phyloP scores from a whole-genome alignment of 805 yeast genomes.

The Candida tammaniensis region DNA sequence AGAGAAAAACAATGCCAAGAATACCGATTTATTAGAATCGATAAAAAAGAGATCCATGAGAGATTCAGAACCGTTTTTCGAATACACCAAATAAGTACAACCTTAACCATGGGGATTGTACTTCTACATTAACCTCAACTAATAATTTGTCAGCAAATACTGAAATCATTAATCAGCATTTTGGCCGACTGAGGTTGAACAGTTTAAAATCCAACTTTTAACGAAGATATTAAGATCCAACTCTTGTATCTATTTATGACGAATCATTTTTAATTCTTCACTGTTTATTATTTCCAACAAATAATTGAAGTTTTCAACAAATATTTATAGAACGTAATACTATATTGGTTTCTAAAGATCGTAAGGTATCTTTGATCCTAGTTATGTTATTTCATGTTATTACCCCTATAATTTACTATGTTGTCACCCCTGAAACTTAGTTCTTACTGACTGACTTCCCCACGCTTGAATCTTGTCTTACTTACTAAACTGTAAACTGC shows the following conservation, averaged over 20 bases:
- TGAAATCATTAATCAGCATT: too few relatives aligned
- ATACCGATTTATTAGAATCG: slow-evolving; percentile 50
- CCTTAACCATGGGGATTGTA: too few relatives aligned
- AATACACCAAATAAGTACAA: slow-evolving; percentile 31
- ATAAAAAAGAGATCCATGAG: slow-evolving; percentile 49
- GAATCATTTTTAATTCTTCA: slow-evolving; percentile 18
- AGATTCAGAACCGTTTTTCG: slow-evolving; percentile 29
- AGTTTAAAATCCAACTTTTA: slow-evolving; percentile 23
- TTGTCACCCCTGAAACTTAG: too few relatives aligned
- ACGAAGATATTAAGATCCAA: slow-evolving; percentile 24
- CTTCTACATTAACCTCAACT: too few relatives aligned
- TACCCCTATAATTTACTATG: too few relatives aligned
- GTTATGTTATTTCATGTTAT: too few relatives aligned
- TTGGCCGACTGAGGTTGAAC: too few relatives aligned
- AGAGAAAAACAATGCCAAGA: slow-evolving; percentile 65
- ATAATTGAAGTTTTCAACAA: slow-evolving; percentile 20
- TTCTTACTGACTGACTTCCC: too few relatives aligned
- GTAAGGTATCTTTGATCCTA: too few relatives aligned
- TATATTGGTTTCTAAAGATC: background rate
- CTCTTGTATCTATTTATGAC: slow-evolving; percentile 19
- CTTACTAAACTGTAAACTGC: too few relatives aligned
- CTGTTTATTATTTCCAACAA: slow-evolving; percentile 9
- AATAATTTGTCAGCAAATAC: too few relatives aligned
- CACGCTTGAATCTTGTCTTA: too few relatives aligned
- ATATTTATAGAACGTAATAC: slow-evolving; percentile 7